Percentiles rank a stretch among this genome's conserved stretches.
Conservation (phyloP, 768 basidiomycete genomes). For the Cystobasidium ongulense region DNA sequence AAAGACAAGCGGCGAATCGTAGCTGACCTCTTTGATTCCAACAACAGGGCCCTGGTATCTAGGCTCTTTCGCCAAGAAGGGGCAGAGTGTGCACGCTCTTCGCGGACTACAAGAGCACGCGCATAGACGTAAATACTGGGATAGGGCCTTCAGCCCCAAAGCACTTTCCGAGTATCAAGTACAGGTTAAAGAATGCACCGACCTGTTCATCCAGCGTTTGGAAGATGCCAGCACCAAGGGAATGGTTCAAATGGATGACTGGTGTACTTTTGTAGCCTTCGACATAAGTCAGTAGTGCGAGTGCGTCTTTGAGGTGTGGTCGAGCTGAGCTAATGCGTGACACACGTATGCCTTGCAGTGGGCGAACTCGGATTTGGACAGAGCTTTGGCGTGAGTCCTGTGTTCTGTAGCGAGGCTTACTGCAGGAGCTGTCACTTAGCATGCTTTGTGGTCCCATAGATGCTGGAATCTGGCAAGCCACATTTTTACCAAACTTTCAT, state of each 20-base stretch:
- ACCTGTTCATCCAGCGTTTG: neutral
- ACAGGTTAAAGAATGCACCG: neutral
- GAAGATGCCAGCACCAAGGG: neutral
- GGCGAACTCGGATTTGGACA: neutral
- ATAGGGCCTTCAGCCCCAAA: neutral
- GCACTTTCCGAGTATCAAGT: neutral
- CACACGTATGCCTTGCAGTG: neutral
- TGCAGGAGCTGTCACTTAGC: too few relatives aligned
- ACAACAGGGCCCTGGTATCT: neutral
- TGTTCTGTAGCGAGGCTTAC: neutral
- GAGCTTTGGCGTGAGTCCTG: neutral
- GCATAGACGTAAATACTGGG: neutral
- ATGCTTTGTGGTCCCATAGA: neutral
- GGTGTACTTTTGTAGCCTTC: neutral
- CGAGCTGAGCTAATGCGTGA: neutral
- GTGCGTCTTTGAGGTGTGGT: neutral
- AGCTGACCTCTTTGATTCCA: neutral
- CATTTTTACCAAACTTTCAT: neutral
- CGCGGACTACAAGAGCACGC: neutral
- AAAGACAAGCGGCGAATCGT: neutral
- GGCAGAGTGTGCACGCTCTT: neutral
- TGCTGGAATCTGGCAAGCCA: neutral
- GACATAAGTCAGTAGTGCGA: neutral
- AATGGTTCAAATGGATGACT: neutral
- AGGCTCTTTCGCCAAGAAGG: neutral